Base-by-base conservation (phyloP, 2,329 filamentous ascomycete species). In the Fusarium solani-melongenae region DNA sequence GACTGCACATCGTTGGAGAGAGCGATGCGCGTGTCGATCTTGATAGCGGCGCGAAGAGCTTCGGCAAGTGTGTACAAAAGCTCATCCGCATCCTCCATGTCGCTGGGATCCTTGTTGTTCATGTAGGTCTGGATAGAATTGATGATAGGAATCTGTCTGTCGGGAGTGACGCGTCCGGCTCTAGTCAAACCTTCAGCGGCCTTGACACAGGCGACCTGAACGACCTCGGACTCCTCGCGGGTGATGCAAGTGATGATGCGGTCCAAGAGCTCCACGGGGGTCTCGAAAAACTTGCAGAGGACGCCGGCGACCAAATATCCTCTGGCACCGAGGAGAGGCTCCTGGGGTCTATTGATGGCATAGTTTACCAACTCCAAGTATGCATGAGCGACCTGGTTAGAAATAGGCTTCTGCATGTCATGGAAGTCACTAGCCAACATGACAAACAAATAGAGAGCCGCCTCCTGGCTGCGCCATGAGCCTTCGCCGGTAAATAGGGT, bases 171-270 rank as follows among this genome's bases (percentile, higher is more conserved):
- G 86, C 86, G 78, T 82, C 88, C 81, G 81, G 87, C 86, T 68
- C 83, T 86, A 60, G 91, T 86, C 66, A 91, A 88, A 17, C 88
- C 88, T 78, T 98, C 94, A 38, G 98, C 84, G 2, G 94, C 92
- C 80, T 96, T 95, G 77, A 98, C 93, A 78, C 94, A 97, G 22
- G 96, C 92, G 20, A 98, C 95, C 81, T 96, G 94, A 49, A 98
- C 96, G 38, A 98, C 91, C 81, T 98, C 95, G 0, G 94, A 93
- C 22, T 91, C 86, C 73, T 98, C 95, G 38, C 86, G 86, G 11
- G 90, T 91, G 73, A 98, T 93, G 9, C 92, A 92, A 59, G 92
- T 90, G 61, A 98, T 88, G 2, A 93, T 92, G 36, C 88, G 89
- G 76, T 95, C 91, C 74, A 95, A 86, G 66, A 96, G 88, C 8